Evolutionary conservation across 768 basidiomycete species (phyloP).

Genomic region (Phanerochaete sordida): DNA sequence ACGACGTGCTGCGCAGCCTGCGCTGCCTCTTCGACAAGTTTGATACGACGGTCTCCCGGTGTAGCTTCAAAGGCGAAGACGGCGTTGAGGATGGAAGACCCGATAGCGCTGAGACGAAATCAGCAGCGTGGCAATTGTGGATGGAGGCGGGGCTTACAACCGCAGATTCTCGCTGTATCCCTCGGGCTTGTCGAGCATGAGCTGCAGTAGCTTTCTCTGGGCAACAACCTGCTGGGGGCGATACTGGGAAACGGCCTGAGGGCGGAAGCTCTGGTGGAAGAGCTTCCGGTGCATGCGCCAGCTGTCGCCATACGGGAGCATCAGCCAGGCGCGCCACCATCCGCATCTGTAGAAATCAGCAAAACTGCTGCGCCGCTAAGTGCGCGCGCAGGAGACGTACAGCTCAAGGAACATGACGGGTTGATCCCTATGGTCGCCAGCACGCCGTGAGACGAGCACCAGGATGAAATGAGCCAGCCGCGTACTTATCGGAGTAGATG

Average conservation of each 20-base stretch:
- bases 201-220: background rate
- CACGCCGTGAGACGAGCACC: background rate
- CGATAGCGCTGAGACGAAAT: background rate
- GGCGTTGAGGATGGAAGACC: background rate
- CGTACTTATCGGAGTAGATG: background rate
- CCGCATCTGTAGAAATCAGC: background rate
- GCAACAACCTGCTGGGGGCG: background rate
- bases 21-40: background rate
- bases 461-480: background rate
- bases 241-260: background rate
- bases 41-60: background rate
- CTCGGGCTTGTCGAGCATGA: background rate
- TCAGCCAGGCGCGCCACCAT: conserved; percentile 3
- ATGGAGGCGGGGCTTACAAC: background rate
- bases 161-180: background rate
- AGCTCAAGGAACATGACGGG: background rate
- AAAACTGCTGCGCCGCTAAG: background rate
- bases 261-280: conserved; percentile 8
- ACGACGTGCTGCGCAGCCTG: background rate
- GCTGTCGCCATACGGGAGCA: conserved; percentile 1
- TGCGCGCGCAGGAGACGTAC: background rate
- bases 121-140: background rate
- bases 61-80: background rate
- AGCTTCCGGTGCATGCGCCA: conserved; percentile 3
- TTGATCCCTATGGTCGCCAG: background rate